Conservation (phyloP, 148 eudicot genomes). For the Rhododendron ferrugineum region DNA sequence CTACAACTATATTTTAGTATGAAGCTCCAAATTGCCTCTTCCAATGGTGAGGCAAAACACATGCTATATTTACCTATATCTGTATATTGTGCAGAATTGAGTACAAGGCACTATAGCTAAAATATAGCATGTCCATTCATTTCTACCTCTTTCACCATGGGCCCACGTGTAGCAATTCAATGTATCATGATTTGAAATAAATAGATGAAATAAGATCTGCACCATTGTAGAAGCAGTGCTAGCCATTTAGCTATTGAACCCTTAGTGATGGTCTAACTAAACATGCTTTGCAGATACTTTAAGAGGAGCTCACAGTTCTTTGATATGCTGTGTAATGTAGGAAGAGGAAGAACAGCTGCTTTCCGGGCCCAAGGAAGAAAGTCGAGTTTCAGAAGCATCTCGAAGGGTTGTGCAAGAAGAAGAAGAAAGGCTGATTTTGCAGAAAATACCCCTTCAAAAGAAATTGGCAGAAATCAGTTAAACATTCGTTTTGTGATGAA, state of each 20-base stretch:
- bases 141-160: not conserved
- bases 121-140: not conserved
- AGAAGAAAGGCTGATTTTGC: conserved; percentile 77
- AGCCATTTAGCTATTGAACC: not conserved
- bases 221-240: not conserved
- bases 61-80: not conserved
- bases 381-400: conserved; percentile 85
- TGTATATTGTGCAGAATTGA: not conserved
- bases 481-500: not conserved
- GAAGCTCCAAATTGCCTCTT: not conserved
- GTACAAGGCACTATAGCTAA: not conserved
- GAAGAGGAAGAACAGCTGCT: conserved; percentile 96
- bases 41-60: not conserved
- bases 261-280: not conserved
- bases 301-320: not conserved
- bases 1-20: not conserved
- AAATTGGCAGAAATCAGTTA: conserved; percentile 87
- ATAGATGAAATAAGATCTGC: not conserved
- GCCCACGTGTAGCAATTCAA: not conserved
- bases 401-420: conserved; percentile 94
- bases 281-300: not conserved
- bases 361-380: conserved; percentile 82
- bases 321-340: conserved; percentile 23
- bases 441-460: conserved; percentile 80
- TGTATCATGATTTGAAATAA: not conserved